Conservation (phyloP, 345 rosid genomes). For the Crucihimalaya himalaica region DNA sequence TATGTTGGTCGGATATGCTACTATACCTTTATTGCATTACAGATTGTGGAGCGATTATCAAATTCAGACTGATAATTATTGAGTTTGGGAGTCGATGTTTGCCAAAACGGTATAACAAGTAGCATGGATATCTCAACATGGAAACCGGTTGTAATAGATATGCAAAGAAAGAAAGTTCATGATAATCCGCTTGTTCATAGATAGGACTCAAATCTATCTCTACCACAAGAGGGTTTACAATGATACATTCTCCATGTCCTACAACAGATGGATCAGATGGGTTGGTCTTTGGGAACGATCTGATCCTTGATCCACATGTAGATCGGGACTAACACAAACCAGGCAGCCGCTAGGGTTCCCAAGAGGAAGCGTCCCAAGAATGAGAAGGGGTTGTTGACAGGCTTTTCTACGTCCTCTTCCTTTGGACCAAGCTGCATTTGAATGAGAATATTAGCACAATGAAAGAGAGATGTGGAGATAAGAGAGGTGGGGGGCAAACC, state of each 20-base stretch:
- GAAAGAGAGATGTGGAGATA: not conserved
- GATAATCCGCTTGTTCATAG: conserved; percentile 1
- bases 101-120: not conserved
- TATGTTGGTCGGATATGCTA: conserved; percentile 4
- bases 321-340: conserved; percentile 81
- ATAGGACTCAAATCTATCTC: not conserved
- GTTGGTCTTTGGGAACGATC: conserved; percentile 77
- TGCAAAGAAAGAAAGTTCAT: not conserved
- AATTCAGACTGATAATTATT: not conserved
- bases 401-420: conserved; percentile 79
- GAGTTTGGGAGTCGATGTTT: not conserved
- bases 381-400: conserved; percentile 59
- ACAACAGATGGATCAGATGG: conserved; percentile 59
- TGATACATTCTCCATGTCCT: not conserved
- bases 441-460: not conserved
- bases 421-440: conserved; percentile 86
- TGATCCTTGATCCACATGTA: conserved; percentile 99
- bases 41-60: conserved; percentile 13
- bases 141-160: not conserved
- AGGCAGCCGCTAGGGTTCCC: conserved; percentile 76
- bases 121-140: not conserved
- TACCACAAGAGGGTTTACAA: not conserved
- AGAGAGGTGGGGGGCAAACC: conserved; percentile 45
- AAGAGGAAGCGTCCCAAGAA: conserved; percentile 69
- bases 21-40: conserved; percentile 8